phyloP scores from a whole-genome alignment of 2,329 filamentous ascomycete species.

The Sporothrix dimorphospora region DNA sequence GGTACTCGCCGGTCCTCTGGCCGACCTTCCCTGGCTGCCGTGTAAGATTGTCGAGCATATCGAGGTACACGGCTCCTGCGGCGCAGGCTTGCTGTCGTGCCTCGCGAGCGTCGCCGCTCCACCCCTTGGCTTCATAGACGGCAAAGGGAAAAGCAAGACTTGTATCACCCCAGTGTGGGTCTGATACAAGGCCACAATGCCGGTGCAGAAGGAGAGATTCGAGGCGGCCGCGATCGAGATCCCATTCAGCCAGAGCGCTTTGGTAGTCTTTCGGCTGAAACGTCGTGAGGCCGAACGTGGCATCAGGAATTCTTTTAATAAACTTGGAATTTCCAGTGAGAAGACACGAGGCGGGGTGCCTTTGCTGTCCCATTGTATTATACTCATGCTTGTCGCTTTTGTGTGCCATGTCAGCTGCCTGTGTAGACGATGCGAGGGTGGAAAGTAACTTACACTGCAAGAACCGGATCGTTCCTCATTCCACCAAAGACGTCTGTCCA shows the following conservation, averaged over 20 bases:
- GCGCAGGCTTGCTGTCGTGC: constrained; percentile 17
- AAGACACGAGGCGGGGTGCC: constrained; percentile 8
- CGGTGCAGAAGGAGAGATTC: constrained; percentile 15
- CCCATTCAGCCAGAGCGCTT: constrained; percentile 9
- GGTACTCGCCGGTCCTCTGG: not conserved
- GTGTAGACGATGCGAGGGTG: not conserved
- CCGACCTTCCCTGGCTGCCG: constrained; percentile 11
- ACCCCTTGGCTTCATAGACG: constrained; percentile 18
- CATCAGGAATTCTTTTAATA: constrained; percentile 19
- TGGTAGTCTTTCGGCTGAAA: constrained; percentile 15
- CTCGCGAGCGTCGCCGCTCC: constrained; percentile 13
- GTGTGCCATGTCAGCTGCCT: constrained; percentile 13
- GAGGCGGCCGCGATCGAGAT: constrained; percentile 11
- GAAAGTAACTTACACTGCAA: constrained; percentile 11
- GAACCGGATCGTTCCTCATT: constrained; percentile 18
- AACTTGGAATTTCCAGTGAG: constrained; percentile 14
- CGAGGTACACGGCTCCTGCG: constrained; percentile 16
- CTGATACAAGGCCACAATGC: constrained; percentile 9
- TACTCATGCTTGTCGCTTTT: constrained; percentile 19
- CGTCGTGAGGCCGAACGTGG: constrained; percentile 17
- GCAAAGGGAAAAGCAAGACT: constrained; percentile 17
- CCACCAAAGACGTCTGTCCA: constrained; percentile 19
- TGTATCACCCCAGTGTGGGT: constrained; percentile 6
- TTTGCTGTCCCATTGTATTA: constrained; percentile 14
- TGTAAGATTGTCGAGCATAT: constrained; percentile 16